phyloP scores from a whole-genome alignment of 2,329 filamentous ascomycete species.

The Pseudovirgaria hyperparasitica region DNA sequence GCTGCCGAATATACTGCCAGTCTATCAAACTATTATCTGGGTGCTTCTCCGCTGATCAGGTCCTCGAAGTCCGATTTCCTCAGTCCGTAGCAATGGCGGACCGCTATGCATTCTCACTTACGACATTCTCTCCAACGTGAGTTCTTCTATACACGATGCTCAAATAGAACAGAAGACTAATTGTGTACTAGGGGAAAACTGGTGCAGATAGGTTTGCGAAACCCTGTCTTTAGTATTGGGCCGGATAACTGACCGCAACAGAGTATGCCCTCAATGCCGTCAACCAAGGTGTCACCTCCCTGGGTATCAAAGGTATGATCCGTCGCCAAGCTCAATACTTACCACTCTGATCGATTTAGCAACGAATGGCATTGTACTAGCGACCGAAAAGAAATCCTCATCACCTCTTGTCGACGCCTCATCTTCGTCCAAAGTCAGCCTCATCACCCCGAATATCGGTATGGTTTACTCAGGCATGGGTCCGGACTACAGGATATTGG shows the following conservation, averaged over 20 bases:
- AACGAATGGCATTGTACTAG: conserved; percentile 96
- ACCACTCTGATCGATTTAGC: conserved; percentile 38
- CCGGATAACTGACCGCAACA: conserved; percentile 26
- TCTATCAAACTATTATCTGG: no score
- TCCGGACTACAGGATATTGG: conserved; percentile 92
- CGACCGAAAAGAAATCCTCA: conserved; percentile 98
- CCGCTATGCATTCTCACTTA: conserved; percentile 97
- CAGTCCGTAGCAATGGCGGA: conserved; percentile 61
- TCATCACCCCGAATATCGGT: conserved; percentile 97
- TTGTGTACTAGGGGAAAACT: conserved; percentile 69
- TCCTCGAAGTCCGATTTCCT: conserved; percentile 3
- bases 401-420: conserved; percentile 91
- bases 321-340: conserved; percentile 2
- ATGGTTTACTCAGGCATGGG: conserved; percentile 99
- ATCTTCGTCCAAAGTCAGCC: conserved; percentile 92
- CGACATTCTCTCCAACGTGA: conserved; percentile 98
- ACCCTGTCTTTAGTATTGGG: neutral
- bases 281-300: conserved; percentile 95
- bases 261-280: conserved; percentile 99
- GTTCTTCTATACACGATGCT: conserved; percentile 15
- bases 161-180: conserved; percentile 28
- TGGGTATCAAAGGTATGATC: conserved; percentile 85
- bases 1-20: no score
- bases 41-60: no score
- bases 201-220: conserved; percentile 77